A percentile compares a stretch with the other conserved stretches of the same genome.
Conservation (phyloP, 257 asterid genomes). For the Rhazya stricta region DNA sequence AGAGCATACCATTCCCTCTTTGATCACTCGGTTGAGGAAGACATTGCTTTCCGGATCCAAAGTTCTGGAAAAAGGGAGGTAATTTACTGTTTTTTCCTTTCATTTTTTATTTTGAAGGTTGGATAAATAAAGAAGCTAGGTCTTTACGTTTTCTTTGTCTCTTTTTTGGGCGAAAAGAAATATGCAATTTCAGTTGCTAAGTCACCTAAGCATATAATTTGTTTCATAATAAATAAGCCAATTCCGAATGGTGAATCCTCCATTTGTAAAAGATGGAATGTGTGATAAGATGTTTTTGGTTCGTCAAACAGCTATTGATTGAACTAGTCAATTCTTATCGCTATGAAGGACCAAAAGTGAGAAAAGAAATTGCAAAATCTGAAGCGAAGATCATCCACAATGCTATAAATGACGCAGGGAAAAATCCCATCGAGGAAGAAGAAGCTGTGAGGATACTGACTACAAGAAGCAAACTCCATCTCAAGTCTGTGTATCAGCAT, state of each 20-base stretch:
- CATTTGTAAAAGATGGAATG: too few species aligned
- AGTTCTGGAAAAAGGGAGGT: conserved; percentile 46
- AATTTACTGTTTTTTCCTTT: background rate
- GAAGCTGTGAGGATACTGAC: conserved; percentile 57
- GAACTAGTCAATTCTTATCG: conserved; percentile 72
- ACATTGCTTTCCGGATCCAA: conserved; percentile 49
- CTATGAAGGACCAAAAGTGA: conserved; percentile 64
- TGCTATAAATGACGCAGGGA: conserved; percentile 33
- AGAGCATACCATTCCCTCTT: conserved; percentile 84
- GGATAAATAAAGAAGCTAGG: background rate
- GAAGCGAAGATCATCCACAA: conserved; percentile 53
- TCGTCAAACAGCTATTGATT: conserved; percentile 55
- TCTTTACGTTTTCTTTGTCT: too few species aligned
- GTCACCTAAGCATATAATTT: too few species aligned
- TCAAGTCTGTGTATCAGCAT: conserved; percentile 44
- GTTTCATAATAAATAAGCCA: too few species aligned
- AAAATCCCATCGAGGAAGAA: conserved; percentile 35
- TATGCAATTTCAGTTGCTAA: too few species aligned
- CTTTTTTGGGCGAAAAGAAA: too few species aligned
- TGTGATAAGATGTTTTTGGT: too few species aligned
- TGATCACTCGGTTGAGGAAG: conserved; percentile 73
- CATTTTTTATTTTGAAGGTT: background rate
- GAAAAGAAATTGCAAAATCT: conserved; percentile 52
- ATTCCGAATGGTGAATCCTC: too few species aligned
- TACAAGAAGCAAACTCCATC: conserved; percentile 71